Conservation (phyloP, 176 grass and related monocot genomes). For the Cymbopogon citratus region DNA sequence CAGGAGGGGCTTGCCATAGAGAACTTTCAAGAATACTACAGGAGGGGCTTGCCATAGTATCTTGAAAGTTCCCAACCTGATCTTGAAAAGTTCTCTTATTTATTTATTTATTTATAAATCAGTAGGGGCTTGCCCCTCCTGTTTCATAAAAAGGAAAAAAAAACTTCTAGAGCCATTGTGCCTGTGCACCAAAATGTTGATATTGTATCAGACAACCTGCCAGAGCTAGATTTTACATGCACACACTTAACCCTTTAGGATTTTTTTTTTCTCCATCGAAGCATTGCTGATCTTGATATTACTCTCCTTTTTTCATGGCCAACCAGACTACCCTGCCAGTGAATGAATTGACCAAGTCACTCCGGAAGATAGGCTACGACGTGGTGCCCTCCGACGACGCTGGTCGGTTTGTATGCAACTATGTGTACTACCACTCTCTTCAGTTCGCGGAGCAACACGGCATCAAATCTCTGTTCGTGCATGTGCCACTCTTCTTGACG, state of each 20-base stretch:
- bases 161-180: not conserved
- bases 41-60: no score
- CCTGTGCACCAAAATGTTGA: not conserved
- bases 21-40: no score
- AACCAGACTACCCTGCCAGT: conserved; percentile 71
- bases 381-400: conserved; percentile 77
- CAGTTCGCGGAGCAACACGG: conserved; percentile 68
- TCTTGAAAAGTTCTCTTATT: not conserved
- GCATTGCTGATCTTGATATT: not conserved
- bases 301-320: not conserved
- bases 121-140: not conserved
- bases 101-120: not conserved
- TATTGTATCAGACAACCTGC: not conserved
- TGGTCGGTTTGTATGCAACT: conserved; percentile 93
- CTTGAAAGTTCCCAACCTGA: not conserved
- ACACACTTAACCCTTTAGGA: not conserved
- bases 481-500: conserved; percentile 86
- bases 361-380: conserved; percentile 77
- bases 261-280: not conserved
- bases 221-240: not conserved
- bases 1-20: no score
- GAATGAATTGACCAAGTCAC: conserved; percentile 56
- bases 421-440: conserved; percentile 91
- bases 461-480: conserved; percentile 90
- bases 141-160: not conserved